Percentiles rank a stretch among this genome's conserved stretches.
Conservation (phyloP, 1,284 basidiomycete genomes). For the Waitea zeae region DNA sequence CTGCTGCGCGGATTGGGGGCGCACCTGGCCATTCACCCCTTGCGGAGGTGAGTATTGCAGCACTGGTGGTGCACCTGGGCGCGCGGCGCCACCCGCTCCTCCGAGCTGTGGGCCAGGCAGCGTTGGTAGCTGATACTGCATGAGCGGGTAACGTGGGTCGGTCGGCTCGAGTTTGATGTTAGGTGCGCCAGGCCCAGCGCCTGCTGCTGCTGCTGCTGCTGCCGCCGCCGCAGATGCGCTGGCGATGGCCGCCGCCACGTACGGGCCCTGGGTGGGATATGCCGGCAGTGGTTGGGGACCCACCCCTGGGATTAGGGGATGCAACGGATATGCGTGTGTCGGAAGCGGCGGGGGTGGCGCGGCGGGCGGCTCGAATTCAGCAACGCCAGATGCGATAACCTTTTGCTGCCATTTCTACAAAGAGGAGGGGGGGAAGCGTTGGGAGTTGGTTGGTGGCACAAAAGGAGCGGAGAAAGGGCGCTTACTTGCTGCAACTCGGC, state of each 20-base stretch:
- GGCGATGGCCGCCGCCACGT: too few relatives aligned
- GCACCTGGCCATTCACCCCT: too few relatives aligned
- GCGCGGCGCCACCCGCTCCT: too few relatives aligned
- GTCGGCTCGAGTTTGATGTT: constrained; percentile 51
- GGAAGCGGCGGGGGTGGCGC: constrained; percentile 10
- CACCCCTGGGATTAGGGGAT: too few relatives aligned
- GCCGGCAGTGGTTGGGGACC: too few relatives aligned
- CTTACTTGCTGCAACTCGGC: constrained; percentile 78
- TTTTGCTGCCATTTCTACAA: constrained; percentile 87
- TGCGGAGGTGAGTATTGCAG: too few relatives aligned
- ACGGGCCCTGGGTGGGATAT: too few relatives aligned
- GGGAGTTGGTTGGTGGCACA: constrained; percentile 5
- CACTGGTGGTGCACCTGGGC: too few relatives aligned
- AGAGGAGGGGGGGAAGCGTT: constrained; percentile 3
- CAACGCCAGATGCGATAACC: constrained; percentile 82
- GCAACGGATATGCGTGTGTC: too few relatives aligned
- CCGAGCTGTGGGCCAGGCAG: constrained; percentile 45
- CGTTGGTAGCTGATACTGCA: constrained; percentile 28
- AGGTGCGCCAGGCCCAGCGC: too few relatives aligned
- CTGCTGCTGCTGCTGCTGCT: too few relatives aligned
- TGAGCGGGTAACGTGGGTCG: constrained; percentile 45
- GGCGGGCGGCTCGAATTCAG: constrained; percentile 63
- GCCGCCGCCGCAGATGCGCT: too few relatives aligned
- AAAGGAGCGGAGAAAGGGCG: constrained; percentile 9
- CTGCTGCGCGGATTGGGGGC: constrained; percentile 5